Evolutionary conservation across 495 filamentous ascomycete genomes (phyloP).

Genomic region (Penicillium silybi): DNA sequence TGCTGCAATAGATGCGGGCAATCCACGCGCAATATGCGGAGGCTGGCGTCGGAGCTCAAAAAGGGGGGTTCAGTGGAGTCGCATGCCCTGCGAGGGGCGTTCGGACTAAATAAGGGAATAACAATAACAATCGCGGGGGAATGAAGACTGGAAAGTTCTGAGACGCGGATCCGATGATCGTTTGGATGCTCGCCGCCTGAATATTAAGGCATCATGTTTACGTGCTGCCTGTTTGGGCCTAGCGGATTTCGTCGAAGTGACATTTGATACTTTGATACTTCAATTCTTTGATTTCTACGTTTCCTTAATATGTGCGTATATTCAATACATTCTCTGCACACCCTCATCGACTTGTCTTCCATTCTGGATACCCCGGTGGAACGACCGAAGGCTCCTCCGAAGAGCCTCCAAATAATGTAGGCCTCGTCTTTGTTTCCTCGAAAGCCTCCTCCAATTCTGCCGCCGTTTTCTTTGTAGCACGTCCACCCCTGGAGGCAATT

Average conservation of each 20-base stretch:
- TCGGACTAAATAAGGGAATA: constrained; percentile 4
- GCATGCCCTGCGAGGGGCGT: not conserved
- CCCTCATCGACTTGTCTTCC: constrained; percentile 8
- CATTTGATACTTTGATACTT: not conserved
- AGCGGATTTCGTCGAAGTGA: constrained; percentile 2
- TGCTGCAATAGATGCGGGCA: constrained; percentile 1
- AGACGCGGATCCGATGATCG: not conserved
- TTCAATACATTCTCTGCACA: not conserved
- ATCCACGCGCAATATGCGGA: not conserved
- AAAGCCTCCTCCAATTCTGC: constrained; percentile 6
- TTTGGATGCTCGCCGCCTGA: constrained; percentile 7
- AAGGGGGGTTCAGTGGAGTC: not conserved
- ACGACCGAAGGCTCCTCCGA: constrained; percentile 17
- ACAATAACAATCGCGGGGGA: constrained; percentile 16
- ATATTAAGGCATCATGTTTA: constrained; percentile 23
- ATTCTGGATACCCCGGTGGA: constrained; percentile 24
- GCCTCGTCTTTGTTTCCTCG: not conserved
- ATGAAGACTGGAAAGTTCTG: not conserved
- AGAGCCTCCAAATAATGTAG: not conserved
- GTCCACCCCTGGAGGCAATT: constrained; percentile 52
- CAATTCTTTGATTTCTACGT: not conserved
- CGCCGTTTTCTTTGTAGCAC: constrained; percentile 26
- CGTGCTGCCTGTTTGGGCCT: constrained; percentile 17
- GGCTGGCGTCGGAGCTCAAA: not conserved
- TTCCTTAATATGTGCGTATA: not conserved